phyloP scores from a whole-genome alignment of 169 alveolate species.

The Perkinsus marinus region DNA sequence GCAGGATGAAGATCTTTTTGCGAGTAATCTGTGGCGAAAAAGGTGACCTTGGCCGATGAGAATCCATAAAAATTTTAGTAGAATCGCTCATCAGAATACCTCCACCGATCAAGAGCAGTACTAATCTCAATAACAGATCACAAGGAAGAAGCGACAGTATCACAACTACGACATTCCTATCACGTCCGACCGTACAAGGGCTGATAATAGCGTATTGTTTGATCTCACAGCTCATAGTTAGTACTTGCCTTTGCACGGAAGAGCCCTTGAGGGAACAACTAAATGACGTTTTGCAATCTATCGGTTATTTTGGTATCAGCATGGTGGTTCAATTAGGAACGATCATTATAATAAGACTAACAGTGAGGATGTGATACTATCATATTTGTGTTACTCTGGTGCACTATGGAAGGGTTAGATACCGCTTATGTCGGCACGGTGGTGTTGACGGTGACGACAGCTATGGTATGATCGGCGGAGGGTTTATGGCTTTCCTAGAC shows the following conservation, averaged over 20 bases:
- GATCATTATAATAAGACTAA: background rate
- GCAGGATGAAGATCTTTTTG: background rate
- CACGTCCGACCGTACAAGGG: background rate
- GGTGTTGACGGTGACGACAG: background rate
- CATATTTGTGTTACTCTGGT: too few species aligned
- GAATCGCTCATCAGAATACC: background rate
- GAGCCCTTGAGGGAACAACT: background rate
- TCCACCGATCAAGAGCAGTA: too few species aligned
- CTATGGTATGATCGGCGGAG: background rate
- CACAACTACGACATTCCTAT: background rate
- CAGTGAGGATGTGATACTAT: background rate
- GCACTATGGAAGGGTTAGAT: background rate
- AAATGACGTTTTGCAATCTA: background rate
- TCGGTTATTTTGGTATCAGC: background rate
- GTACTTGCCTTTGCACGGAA: background rate
- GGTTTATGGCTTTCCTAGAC: background rate
- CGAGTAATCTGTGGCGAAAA: background rate
- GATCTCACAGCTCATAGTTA: background rate
- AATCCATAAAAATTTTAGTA: background rate
- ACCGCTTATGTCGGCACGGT: background rate
- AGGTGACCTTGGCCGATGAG: background rate
- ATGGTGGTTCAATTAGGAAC: background rate
- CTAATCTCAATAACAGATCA: too few species aligned
- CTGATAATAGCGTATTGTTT: background rate
- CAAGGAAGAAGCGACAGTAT: background rate